Evolutionary conservation across 2,329 filamentous ascomycete species (phyloP), one percentile per base, ranked within the genome.

Genomic region (Alternaria sp.): DNA sequence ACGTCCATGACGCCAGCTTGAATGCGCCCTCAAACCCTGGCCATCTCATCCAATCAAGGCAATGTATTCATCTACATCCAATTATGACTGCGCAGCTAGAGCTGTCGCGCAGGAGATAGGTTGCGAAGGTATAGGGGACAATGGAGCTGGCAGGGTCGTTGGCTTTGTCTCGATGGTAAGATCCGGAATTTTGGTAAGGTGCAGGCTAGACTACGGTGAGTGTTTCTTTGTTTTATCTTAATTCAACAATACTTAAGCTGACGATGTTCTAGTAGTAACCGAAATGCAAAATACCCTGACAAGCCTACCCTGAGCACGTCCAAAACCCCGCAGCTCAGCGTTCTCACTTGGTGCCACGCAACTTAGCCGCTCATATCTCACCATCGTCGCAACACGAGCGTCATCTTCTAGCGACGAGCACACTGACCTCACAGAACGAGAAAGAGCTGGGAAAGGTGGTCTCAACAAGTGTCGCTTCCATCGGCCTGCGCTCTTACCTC

Each of bases 201-300:
- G 46, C 58, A 55, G 30, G 49, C 54, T 60, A 65, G 61, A 63
- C 45, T 68, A 67, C 30, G 63, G 68, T 70, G 55, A 67, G 68
- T 69, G 15, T 46, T 43, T 51, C 28, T 26, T 51, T 53, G 26
- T 47, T 20, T 20, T 43, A 25, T 25, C 10, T 21, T 8, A 58
- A 43, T 37, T 49, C 46, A 46, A 60, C 26, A 15, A 46, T 63
- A 44, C 41, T 49, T 47, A 41, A 67, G 59, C 70, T 74, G 60
- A 74, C 60, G 25, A 60, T 7, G 5, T 44, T 44, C 33, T 15
- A 45, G 28, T 60, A 71, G 69, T 72, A 72, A 63, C 37, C 59
- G 28, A 61, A 73, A 70, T 71, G 46, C 63, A 57, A 65, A 50
- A 26, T 59, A 55, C 51, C 54, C 45, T 64, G 50, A 49, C 44